phyloP scores from a whole-genome alignment of 2,329 filamentous ascomycete species.

The Aspergillus novoparasiticus region DNA sequence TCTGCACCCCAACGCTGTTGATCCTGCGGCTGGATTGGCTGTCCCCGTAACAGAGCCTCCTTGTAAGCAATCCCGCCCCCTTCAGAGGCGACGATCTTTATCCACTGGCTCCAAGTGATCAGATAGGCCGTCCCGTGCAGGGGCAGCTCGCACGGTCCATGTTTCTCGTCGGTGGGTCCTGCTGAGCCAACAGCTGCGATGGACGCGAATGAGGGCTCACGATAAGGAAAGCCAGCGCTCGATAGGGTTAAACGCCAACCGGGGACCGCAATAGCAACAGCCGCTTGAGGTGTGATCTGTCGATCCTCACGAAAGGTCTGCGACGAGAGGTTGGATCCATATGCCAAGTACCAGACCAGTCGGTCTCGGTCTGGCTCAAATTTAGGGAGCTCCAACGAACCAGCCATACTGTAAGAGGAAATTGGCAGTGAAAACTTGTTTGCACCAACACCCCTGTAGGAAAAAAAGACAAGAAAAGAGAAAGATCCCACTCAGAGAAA shows the following conservation, averaged over 20 bases:
- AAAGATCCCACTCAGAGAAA: too few relatives aligned
- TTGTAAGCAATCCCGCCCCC: too few relatives aligned
- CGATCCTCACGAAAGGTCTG: constrained; percentile 6
- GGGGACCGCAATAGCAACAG: not conserved
- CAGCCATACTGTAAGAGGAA: not conserved
- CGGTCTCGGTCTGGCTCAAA: constrained; percentile 1
- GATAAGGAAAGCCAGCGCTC: too few relatives aligned
- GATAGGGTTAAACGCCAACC: not conserved
- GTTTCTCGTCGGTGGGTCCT: not conserved
- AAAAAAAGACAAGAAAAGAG: too few relatives aligned
- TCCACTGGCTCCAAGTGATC: constrained; percentile 4
- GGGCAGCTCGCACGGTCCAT: not conserved
- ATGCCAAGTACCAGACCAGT: constrained; percentile 5
- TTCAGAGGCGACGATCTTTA: not conserved
- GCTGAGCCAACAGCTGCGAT: not conserved
- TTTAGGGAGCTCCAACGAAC: not conserved
- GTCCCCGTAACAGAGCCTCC: not conserved
- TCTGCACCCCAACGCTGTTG: constrained; percentile 3
- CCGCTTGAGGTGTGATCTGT: constrained; percentile 4
- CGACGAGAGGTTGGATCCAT: not conserved
- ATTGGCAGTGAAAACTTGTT: too few relatives aligned
- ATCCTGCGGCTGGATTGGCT: not conserved
- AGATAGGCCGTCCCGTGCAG: constrained; percentile 2
- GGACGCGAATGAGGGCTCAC: not conserved
- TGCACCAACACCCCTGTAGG: too few relatives aligned